These are phyloP conservation scores for Meira miltonrushii DNA, from an alignment of 1,284 basidiomycete species.

Conservation along the genomic window DNA sequence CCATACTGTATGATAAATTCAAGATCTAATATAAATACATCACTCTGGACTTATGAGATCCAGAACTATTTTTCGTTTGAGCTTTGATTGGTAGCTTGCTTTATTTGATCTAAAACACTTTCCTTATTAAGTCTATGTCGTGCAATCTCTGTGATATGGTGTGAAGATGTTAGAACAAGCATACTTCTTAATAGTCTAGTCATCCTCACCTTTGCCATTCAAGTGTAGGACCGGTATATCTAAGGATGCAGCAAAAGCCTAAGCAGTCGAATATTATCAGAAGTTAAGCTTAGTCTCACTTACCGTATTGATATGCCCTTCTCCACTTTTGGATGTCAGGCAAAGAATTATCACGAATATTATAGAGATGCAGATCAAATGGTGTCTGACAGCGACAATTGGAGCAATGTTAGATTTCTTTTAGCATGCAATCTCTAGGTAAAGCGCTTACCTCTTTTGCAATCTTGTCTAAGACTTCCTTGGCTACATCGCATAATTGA, in stretches of 20 bases:
- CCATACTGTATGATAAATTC: background rate
- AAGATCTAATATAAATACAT: background rate
- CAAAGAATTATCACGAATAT: slow-evolving; percentile 43
- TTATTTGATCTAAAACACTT: slow-evolving; percentile 3
- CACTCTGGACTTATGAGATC: no score
- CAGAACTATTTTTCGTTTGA: background rate
- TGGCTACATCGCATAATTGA: slow-evolving; percentile 42
- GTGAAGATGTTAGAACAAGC: background rate
- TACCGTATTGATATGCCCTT: slow-evolving; percentile 47
- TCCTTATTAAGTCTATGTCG: slow-evolving; percentile 13
- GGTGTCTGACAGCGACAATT: slow-evolving; percentile 11
- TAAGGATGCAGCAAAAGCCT: background rate
- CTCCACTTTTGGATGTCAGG: slow-evolving; percentile 39
- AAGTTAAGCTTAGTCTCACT: background rate
- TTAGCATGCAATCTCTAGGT: background rate
- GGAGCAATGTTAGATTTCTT: background rate
- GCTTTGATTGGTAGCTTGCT: background rate
- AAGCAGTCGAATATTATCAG: background rate
- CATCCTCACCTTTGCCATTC: slow-evolving; percentile 12
- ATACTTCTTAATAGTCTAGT: background rate
- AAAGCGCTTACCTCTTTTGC: slow-evolving; percentile 13
- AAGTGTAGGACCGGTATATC: slow-evolving; percentile 17
- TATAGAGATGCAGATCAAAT: slow-evolving; percentile 36
- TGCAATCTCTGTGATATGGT: slow-evolving; percentile 10
- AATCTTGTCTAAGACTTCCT: slow-evolving; percentile 25